Evolutionary conservation across 768 basidiomycete species (phyloP).

Genomic region (Tricholoma furcatifolium): DNA sequence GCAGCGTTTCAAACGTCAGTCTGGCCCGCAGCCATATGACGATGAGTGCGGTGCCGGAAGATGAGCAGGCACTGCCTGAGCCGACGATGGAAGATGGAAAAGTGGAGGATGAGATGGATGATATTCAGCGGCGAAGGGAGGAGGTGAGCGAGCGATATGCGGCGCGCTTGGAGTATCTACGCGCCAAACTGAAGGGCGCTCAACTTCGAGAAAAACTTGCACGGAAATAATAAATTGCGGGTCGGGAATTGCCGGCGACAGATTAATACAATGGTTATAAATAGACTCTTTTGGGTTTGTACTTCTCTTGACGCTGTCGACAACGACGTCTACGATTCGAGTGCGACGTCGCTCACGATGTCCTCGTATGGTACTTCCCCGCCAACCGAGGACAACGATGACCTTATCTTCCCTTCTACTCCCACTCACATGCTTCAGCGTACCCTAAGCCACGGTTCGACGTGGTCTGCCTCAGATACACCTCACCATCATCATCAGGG

Average conservation of each 20-base stretch:
- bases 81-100: slow-evolving; percentile 31
- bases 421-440: slow-evolving; percentile 45
- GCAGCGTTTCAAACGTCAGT: slow-evolving; percentile 44
- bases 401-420: slow-evolving; percentile 35
- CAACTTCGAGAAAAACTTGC: slow-evolving; percentile 81
- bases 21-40: slow-evolving; percentile 52
- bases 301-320: not conserved
- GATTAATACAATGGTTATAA: slow-evolving; percentile 5
- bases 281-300: slow-evolving; percentile 8
- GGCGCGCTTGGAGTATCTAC: slow-evolving; percentile 73
- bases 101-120: slow-evolving; percentile 60
- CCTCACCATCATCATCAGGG: slow-evolving; percentile 68
- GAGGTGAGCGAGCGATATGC: slow-evolving; percentile 76
- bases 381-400: slow-evolving; percentile 33
- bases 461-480: slow-evolving; percentile 56
- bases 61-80: slow-evolving; percentile 30
- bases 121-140: slow-evolving; percentile 65
- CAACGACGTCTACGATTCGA: slow-evolving; percentile 12
- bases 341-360: slow-evolving; percentile 20
- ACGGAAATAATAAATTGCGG: slow-evolving; percentile 44
- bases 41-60: slow-evolving; percentile 52
- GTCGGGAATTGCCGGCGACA: slow-evolving; percentile 25
- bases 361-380: slow-evolving; percentile 30
- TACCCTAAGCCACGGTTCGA: slow-evolving; percentile 52
- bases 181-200: slow-evolving; percentile 80